These are phyloP conservation scores for Nymphaea colorata DNA, from an alignment of 164 flowering plant species.

Conservation along the genomic window DNA sequence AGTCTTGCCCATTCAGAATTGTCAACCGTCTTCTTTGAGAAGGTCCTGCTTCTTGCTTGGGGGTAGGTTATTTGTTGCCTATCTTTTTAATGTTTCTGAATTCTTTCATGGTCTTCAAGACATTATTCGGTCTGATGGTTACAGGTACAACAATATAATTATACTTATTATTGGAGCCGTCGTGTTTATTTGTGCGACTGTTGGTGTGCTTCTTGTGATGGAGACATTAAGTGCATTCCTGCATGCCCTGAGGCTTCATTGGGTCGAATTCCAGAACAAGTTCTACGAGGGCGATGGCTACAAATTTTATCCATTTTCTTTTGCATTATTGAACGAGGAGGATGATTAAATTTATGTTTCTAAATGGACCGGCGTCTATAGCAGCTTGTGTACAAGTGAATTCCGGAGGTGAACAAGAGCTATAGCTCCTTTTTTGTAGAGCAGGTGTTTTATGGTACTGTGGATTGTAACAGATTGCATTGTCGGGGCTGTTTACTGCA, in stretches of 20 bases:
- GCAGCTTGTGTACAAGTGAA: not conserved
- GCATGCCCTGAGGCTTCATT: conserved; percentile 93
- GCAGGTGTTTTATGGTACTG: not conserved
- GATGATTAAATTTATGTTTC: conserved; percentile 31
- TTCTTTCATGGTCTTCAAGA: not conserved
- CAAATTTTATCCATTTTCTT: conserved; percentile 75
- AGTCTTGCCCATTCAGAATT: conserved; percentile 96
- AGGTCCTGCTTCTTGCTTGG: conserved; percentile 82
- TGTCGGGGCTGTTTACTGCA: not conserved
- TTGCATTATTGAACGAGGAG: conserved; percentile 36
- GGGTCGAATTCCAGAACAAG: conserved; percentile 97
- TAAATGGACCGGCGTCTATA: not conserved
- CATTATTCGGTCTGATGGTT: not conserved
- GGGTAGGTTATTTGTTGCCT: conserved; percentile 45
- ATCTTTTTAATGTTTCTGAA: no score
- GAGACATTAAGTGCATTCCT: conserved; percentile 96
- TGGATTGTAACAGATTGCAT: not conserved
- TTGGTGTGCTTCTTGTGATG: conserved; percentile 94
- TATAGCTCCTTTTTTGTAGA: not conserved
- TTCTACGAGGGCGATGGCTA: conserved; percentile 98
- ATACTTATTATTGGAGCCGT: conserved; percentile 68
- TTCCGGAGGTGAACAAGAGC: not conserved
- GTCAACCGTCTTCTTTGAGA: conserved; percentile 88
- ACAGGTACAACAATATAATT: conserved; percentile 77
- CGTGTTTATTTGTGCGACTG: conserved; percentile 76